These are phyloP conservation scores for Yarrowia porcina DNA, from an alignment of 805 yeast species.

Conservation along the genomic window DNA sequence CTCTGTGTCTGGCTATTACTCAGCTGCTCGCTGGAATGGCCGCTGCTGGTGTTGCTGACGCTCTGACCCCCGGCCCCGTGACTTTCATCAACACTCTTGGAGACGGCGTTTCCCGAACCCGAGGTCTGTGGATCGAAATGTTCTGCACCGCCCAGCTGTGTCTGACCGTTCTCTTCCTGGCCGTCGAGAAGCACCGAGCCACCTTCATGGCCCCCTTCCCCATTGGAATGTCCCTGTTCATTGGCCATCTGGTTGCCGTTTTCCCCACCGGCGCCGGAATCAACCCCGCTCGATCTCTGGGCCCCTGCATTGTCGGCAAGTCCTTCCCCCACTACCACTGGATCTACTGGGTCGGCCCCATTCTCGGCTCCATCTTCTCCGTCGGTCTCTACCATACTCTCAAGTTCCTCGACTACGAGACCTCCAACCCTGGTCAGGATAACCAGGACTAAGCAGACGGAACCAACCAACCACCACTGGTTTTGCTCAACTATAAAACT, in stretches of 20 bases:
- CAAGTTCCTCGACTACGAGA: constrained; percentile 63
- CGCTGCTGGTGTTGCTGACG: constrained; percentile 85
- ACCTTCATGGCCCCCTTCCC: constrained; percentile 77
- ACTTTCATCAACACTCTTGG: constrained; percentile 70
- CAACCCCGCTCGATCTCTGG: constrained; percentile 86
- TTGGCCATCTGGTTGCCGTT: constrained; percentile 77
- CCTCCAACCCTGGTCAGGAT: constrained; percentile 68
- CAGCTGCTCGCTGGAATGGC: constrained; percentile 86
- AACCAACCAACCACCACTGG: too few species aligned
- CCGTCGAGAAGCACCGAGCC: constrained; percentile 76
- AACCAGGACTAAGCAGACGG: constrained; percentile 46
- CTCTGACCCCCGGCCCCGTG: constrained; percentile 78
- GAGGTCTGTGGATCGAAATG: constrained; percentile 80
- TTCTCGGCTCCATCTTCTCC: constrained; percentile 66
- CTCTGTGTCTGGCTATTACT: constrained; percentile 57
- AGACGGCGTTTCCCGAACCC: constrained; percentile 63
- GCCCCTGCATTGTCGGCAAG: constrained; percentile 71
- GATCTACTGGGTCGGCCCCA: constrained; percentile 92
- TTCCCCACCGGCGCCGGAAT: constrained; percentile 88
- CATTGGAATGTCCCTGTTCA: constrained; percentile 77
- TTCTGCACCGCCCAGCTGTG: constrained; percentile 73
- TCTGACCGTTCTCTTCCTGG: constrained; percentile 73
- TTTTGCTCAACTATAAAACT: too few species aligned
- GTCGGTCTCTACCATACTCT: constrained; percentile 64
- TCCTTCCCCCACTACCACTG: constrained; percentile 81